Evolutionary conservation across 805 yeast species (phyloP).

Genomic region (Kodamaea lidongshanica): DNA sequence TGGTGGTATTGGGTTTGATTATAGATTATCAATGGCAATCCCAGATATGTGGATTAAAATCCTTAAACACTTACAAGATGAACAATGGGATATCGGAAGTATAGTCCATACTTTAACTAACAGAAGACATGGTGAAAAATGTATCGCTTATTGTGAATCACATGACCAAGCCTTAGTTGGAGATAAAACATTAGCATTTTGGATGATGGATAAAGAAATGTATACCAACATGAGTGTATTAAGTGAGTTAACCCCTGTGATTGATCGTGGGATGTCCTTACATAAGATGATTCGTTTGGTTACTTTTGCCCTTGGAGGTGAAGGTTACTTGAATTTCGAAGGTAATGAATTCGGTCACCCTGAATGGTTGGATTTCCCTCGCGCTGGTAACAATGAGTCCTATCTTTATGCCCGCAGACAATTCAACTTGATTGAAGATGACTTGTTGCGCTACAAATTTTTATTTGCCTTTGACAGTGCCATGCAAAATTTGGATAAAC

Average conservation of each 20-base stretch:
- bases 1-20: conserved; percentile 94
- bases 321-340: conserved; percentile 91
- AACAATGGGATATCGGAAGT: conserved; percentile 83
- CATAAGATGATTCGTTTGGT: conserved; percentile 87
- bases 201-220: conserved; percentile 99
- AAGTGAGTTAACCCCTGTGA: conserved; percentile 63
- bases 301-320: conserved; percentile 93
- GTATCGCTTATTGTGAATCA: conserved; percentile 88
- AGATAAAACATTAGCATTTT: conserved; percentile 91
- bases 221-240: conserved; percentile 87
- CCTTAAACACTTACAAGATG: conserved; percentile 76
- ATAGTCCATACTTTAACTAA: conserved; percentile 80
- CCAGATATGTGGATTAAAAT: conserved; percentile 99
- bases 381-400: conserved; percentile 79
- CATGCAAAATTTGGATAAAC: conserved; percentile 70
- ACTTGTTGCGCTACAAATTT: conserved; percentile 69
- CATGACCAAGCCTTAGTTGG: conserved; percentile 98
- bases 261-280: conserved; percentile 85
- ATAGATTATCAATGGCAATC: conserved; percentile 91
- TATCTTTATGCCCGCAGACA: conserved; percentile 95
- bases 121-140: conserved; percentile 80
- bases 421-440: conserved; percentile 79
- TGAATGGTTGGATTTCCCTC: conserved; percentile 97
- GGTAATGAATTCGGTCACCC: conserved; percentile 99
- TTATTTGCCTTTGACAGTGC: conserved; percentile 79